Evolutionary conservation across 495 filamentous ascomycete genomes (phyloP).

Genomic region (Penicillium dipodomyicola): DNA sequence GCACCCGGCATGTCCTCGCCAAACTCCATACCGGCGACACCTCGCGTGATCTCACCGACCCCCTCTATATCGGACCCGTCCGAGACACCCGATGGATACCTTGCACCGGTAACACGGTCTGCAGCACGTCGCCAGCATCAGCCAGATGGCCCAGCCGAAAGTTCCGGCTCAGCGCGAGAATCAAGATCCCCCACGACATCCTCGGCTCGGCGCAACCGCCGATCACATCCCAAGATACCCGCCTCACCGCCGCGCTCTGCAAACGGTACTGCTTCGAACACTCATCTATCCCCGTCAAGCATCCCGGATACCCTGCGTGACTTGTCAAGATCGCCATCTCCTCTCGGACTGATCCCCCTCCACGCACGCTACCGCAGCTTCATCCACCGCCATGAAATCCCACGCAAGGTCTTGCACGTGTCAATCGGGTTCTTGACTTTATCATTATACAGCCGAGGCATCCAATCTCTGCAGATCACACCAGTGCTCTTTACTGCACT

Average conservation of each 20-base stretch:
- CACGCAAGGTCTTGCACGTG: conserved; percentile 60
- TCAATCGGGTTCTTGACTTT: conserved; percentile 94
- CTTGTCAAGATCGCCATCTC: conserved; percentile 83
- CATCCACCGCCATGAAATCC: conserved; percentile 52
- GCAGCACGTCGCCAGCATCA: conserved; percentile 52
- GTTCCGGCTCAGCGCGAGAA: conserved; percentile 14
- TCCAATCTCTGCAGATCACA: conserved; percentile 70
- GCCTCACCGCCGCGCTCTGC: conserved; percentile 35
- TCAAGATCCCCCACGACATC: conserved; percentile 31
- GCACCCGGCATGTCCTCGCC: conserved; percentile 46
- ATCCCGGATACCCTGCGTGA: conserved; percentile 61
- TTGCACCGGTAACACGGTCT: conserved; percentile 63
- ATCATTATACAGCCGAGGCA: conserved; percentile 73
- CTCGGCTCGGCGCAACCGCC: conserved; percentile 29
- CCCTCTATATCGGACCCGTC: conserved; percentile 60
- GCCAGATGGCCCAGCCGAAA: conserved; percentile 43
- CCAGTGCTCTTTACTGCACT: conserved; percentile 79
- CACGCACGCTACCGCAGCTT: conserved; percentile 59
- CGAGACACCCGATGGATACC: conserved; percentile 51
- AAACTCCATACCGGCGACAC: conserved; percentile 57
- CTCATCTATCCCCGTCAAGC: conserved; percentile 66
- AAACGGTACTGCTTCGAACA: conserved; percentile 54
- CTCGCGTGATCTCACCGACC: conserved; percentile 69
- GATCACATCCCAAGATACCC: conserved; percentile 46
- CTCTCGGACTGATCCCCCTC: conserved; percentile 92